Percentiles rank a stretch among this genome's conserved stretches.
Conservation (phyloP, 208 protist species). For the Trichomonas vaginalis region DNA sequence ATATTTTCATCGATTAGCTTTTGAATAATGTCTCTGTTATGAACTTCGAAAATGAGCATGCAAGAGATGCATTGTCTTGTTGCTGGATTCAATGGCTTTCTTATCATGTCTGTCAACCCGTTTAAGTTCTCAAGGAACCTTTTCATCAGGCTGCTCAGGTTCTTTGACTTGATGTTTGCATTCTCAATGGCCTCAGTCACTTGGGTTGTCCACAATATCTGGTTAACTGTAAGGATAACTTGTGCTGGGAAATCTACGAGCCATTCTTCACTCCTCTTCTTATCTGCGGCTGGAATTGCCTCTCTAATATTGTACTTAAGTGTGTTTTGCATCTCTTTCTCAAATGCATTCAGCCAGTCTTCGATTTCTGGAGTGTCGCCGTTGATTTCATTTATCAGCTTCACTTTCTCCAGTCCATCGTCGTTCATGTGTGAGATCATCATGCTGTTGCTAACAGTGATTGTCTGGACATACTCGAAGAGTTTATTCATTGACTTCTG, state of each 20-base stretch:
- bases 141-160: background rate
- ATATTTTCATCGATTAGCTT: slow-evolving; percentile 63
- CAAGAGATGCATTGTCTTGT: background rate
- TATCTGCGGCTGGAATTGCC: slow-evolving; percentile 1
- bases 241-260: slow-evolving; percentile 68
- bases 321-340: slow-evolving; percentile 37
- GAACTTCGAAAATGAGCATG: slow-evolving; percentile 55
- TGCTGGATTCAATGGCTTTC: background rate
- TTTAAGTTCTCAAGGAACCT: slow-evolving; percentile 41
- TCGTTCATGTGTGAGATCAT: slow-evolving; percentile 49
- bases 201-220: slow-evolving; percentile 71
- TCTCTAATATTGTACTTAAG: background rate
- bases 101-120: background rate
- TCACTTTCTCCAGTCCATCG: slow-evolving; percentile 30
- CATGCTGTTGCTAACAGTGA: slow-evolving; percentile 50
- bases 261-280: slow-evolving; percentile 58
- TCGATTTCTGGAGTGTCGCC: slow-evolving; percentile 61
- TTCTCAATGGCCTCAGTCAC: slow-evolving; percentile 58
- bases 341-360: slow-evolving; percentile 82
- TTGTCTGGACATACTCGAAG: slow-evolving; percentile 66
- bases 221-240: slow-evolving; percentile 66
- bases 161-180: background rate
- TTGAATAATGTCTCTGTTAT: slow-evolving; percentile 31
- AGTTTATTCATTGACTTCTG: slow-evolving; percentile 86
- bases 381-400: slow-evolving; percentile 26